Evolutionary conservation across 768 basidiomycete species (phyloP).

Genomic region (Calocera viscosa): DNA sequence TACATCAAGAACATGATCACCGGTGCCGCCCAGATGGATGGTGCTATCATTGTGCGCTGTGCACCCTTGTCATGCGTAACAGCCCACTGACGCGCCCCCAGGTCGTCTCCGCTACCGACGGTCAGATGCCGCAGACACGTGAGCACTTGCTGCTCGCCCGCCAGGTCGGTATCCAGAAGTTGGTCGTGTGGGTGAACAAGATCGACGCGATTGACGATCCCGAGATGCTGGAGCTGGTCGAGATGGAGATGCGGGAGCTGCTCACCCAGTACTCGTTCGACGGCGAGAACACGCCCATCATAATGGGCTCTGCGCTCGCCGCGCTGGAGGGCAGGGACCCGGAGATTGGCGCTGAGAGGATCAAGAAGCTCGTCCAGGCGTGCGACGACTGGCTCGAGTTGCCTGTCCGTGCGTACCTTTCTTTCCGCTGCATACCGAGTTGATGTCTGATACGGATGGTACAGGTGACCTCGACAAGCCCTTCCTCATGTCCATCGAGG

Average conservation of each 20-base stretch:
- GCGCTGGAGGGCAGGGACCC: slow-evolving; percentile 79
- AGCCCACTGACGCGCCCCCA: background rate
- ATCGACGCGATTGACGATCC: slow-evolving; percentile 91
- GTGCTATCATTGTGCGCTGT: slow-evolving; percentile 57
- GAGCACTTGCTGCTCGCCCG: slow-evolving; percentile 95
- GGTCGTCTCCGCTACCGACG: slow-evolving; percentile 92
- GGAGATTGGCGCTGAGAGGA: slow-evolving; percentile 67
- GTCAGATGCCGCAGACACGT: slow-evolving; percentile 98
- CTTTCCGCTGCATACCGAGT: background rate
- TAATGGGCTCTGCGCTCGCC: slow-evolving; percentile 93
- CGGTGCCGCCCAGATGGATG: slow-evolving; percentile 96
- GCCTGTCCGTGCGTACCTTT: slow-evolving; percentile 55
- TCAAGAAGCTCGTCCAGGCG: slow-evolving; percentile 66
- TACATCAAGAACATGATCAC: slow-evolving; percentile 99
- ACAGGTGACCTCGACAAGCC: slow-evolving; percentile 93
- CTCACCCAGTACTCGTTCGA: slow-evolving; percentile 87
- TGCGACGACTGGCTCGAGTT: slow-evolving; percentile 94
- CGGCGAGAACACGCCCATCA: slow-evolving; percentile 93
- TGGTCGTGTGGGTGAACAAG: slow-evolving; percentile 99
- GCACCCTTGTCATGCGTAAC: background rate
- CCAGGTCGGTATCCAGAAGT: slow-evolving; percentile 93
- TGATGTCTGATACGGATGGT: slow-evolving; percentile 10
- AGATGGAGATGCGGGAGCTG: slow-evolving; percentile 99
- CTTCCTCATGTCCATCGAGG: slow-evolving; percentile 91
- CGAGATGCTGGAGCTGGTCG: slow-evolving; percentile 98